Percentiles rank a stretch among this genome's conserved stretches.
These are phyloP conservation scores for Solanum pimpinellifolium DNA, from an alignment of 257 asterid species.

Conservation along the genomic window DNA sequence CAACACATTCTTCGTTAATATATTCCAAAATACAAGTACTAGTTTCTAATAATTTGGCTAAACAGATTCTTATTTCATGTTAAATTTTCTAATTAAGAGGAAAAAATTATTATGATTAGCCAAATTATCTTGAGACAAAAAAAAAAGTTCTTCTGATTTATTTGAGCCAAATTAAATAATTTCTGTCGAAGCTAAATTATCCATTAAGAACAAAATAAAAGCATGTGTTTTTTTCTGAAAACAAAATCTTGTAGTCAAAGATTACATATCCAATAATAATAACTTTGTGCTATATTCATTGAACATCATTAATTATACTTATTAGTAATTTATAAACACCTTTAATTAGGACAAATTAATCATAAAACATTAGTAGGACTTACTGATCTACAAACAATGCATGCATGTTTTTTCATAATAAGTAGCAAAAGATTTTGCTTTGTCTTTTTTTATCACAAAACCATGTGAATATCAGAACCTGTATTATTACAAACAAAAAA, in stretches of 20 bases:
- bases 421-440: neutral
- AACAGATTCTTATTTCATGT: neutral
- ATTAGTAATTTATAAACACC: neutral
- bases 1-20: too few relatives aligned
- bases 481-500: neutral
- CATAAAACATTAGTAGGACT: neutral
- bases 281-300: neutral
- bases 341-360: neutral
- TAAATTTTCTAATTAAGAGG: neutral
- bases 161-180: neutral
- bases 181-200: neutral
- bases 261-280: neutral
- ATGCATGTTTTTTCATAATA: neutral
- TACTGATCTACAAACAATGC: neutral
- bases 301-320: neutral
- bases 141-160: neutral
- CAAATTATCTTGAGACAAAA: neutral
- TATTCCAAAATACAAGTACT: too few relatives aligned
- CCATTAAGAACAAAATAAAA: neutral
- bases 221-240: neutral
- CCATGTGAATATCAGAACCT: neutral
- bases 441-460: neutral
- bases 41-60: neutral
- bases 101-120: neutral
- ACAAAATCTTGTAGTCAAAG: neutral